Conservation (phyloP, 179 eudicot species). For the Beta corolliflora region DNA sequence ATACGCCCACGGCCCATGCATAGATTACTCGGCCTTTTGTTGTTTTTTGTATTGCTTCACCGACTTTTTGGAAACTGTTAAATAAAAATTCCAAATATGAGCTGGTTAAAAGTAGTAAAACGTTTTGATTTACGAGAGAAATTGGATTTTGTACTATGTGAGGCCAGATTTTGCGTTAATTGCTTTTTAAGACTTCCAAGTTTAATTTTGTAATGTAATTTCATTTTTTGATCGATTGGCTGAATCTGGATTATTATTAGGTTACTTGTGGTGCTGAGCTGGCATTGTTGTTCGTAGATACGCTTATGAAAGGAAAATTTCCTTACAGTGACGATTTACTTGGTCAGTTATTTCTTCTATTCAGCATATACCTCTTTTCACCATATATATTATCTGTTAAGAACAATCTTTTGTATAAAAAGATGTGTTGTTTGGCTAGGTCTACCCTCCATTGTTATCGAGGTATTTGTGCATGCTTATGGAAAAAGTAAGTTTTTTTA, state of each 20-base stretch:
- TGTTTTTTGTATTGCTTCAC: background rate
- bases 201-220: conserved; percentile 4
- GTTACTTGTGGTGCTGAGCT: conserved; percentile 96
- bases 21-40: background rate
- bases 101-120: background rate
- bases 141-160: background rate
- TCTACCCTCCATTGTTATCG: background rate
- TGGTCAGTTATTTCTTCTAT: conserved; percentile 54
- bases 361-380: background rate
- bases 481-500: conserved; percentile 41
- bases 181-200: background rate
- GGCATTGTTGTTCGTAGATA: conserved; percentile 74
- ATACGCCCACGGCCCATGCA: background rate
- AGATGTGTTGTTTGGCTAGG: background rate
- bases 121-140: background rate
- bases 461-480: conserved; percentile 15
- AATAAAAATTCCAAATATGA: background rate
- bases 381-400: background rate
- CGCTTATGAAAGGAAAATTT: conserved; percentile 80
- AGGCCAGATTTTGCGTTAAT: background rate
- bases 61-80: background rate
- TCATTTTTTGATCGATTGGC: conserved; percentile 5
- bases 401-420: background rate
- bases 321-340: conserved; percentile 57
- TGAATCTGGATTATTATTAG: conserved; percentile 36